Conservation (phyloP, 2,329 filamentous ascomycete species). For the Trichoderma sp. region DNA sequence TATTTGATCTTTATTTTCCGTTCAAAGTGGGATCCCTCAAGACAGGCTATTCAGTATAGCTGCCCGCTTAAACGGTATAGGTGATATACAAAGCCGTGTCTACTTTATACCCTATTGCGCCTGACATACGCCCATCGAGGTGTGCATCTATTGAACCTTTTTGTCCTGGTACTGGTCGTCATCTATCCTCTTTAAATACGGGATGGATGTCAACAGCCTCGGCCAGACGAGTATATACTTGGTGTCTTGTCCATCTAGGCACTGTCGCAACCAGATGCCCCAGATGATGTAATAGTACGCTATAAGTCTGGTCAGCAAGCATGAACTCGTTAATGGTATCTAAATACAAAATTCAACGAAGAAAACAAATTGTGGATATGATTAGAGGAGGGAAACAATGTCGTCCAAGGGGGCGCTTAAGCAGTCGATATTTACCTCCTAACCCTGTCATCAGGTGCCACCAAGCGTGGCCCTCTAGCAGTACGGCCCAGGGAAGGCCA, state of each 20-base stretch:
- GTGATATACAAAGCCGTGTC: neutral
- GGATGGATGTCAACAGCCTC: conserved; percentile 52
- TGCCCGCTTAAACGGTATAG: neutral
- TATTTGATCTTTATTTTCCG: neutral
- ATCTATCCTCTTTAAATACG: conserved; percentile 37
- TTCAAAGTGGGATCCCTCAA: neutral
- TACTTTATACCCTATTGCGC: neutral
- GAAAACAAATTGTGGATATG: neutral
- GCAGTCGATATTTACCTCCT: neutral
- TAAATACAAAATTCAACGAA: neutral
- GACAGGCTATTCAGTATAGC: neutral
- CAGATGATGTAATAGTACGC: conserved; percentile 83
- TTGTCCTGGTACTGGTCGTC: neutral
- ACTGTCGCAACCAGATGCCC: conserved; percentile 78
- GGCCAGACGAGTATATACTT: conserved; percentile 72
- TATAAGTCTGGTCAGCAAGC: conserved; percentile 23
- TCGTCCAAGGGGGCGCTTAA: neutral
- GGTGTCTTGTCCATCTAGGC: conserved; percentile 68
- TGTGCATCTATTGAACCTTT: neutral
- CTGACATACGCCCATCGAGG: neutral
- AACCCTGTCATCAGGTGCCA: conserved; percentile 79
- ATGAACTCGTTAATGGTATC: conserved; percentile 3
- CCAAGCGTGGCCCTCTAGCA: conserved; percentile 59
- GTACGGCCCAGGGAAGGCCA: conserved; percentile 74
- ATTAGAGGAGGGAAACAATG: neutral